A percentile compares a stretch with the other conserved stretches of the same genome.
phyloP scores from a whole-genome alignment of 2,329 filamentous ascomycete genomes.

The Apiospora phragmitis region DNA sequence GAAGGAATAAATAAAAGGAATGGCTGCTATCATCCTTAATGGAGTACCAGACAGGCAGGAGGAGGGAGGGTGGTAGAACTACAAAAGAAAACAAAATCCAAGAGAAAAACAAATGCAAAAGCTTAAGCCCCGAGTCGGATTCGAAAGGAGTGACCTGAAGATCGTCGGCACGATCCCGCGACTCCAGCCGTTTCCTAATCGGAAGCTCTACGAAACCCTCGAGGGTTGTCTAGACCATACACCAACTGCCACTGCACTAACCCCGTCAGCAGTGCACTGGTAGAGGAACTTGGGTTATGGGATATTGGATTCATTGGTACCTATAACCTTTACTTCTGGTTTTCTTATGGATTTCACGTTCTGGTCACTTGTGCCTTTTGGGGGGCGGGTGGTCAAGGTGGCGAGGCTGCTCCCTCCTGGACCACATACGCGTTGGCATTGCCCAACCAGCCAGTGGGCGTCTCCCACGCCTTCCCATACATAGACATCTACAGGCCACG shows the following conservation, averaged over 20 bases:
- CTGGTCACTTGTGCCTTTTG: not conserved
- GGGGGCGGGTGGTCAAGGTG: not conserved
- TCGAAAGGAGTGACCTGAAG: not conserved
- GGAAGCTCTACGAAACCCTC: not conserved
- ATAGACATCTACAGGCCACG: not conserved
- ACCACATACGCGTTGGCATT: not conserved
- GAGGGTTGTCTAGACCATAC: not conserved
- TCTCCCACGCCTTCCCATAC: not conserved
- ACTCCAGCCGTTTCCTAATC: not conserved
- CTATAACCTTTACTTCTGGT: not conserved
- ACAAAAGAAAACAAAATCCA: not conserved
- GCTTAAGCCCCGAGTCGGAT: not conserved
- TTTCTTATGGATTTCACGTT: not conserved
- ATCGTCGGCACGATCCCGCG: not conserved
- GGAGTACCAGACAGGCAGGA: not conserved
- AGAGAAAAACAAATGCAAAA: not conserved
- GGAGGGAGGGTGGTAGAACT: not conserved
- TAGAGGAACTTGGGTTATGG: slow-evolving; percentile 1
- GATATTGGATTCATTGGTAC: not conserved
- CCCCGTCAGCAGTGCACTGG: not conserved
- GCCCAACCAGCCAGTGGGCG: not conserved
- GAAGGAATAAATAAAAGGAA: not conserved
- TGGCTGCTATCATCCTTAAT: not conserved
- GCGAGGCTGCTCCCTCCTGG: not conserved
- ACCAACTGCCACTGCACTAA: not conserved